Percentiles rank a stretch among this genome's conserved stretches.
These are phyloP conservation scores for Iberis pinnata DNA, from an alignment of 345 rosid species.

Conservation along the genomic window DNA sequence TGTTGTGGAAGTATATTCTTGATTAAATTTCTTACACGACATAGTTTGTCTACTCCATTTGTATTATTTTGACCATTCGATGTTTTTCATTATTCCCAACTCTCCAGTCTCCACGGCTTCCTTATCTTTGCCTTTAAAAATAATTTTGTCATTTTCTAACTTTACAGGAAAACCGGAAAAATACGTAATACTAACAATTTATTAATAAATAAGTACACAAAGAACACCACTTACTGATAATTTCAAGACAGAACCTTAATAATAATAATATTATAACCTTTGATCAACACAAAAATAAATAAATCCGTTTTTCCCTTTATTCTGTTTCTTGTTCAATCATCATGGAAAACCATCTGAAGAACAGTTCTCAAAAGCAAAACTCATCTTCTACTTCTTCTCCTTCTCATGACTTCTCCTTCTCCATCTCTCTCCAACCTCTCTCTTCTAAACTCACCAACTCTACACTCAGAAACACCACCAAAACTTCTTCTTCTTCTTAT, in stretches of 20 bases:
- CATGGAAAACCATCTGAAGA: slow-evolving; percentile 47
- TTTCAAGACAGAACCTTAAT: slow-evolving; percentile 13
- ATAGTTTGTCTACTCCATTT: slow-evolving; percentile 17
- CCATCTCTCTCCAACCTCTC: slow-evolving; percentile 67
- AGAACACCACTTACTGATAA: slow-evolving; percentile 4
- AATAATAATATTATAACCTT: slow-evolving; percentile 23
- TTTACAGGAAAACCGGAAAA: slow-evolving; percentile 25
- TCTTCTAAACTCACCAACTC: slow-evolving; percentile 30
- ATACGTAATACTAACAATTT: slow-evolving; percentile 5
- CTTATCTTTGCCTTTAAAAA: slow-evolving; percentile 28
- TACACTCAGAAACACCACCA: slow-evolving; percentile 16
- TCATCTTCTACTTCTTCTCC: slow-evolving; percentile 71
- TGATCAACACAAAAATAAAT: slow-evolving; percentile 21
- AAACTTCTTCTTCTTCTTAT: slow-evolving; percentile 27
- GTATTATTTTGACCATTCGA: slow-evolving; percentile 20
- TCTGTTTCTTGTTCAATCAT: slow-evolving; percentile 14
- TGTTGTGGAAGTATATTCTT: slow-evolving; percentile 18
- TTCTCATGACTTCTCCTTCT: slow-evolving; percentile 88
- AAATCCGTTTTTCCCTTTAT: slow-evolving; percentile 14
- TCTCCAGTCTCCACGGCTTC: slow-evolving; percentile 36
- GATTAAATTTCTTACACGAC: slow-evolving; percentile 14
- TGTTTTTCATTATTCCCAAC: background rate
- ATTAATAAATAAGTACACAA: background rate
- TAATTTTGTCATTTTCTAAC: slow-evolving; percentile 28
- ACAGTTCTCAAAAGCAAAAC: slow-evolving; percentile 38